A percentile compares a stretch with the other conserved stretches of the same genome.
These are phyloP conservation scores for Salix viminalis DNA, from an alignment of 345 rosid genomes.

Conservation along the genomic window DNA sequence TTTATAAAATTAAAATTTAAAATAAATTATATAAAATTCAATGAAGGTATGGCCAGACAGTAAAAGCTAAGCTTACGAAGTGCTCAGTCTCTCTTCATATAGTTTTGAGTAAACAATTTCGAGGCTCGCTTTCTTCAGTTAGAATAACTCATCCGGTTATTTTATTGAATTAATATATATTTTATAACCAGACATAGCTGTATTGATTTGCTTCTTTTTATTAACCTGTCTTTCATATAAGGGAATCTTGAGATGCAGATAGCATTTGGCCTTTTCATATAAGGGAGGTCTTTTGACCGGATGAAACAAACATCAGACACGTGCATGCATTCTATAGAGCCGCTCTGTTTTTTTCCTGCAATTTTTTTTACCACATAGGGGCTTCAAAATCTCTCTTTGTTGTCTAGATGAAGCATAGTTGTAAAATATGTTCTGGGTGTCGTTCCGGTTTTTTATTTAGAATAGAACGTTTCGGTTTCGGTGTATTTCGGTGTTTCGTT, in stretches of 20 bases:
- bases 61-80: not conserved
- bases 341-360: not conserved
- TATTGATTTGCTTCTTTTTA: conserved; percentile 11
- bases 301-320: conserved; percentile 4
- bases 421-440: too few species aligned
- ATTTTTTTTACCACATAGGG: not conserved
- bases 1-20: too few species aligned
- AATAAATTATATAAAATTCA: too few species aligned
- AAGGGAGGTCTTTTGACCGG: conserved; percentile 33
- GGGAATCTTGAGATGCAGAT: conserved; percentile 48
- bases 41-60: too few species aligned
- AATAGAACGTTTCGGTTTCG: too few species aligned
- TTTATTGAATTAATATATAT: too few species aligned
- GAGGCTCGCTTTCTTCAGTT: too few species aligned
- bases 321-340: not conserved
- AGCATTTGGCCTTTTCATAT: conserved; percentile 50
- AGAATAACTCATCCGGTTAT: too few species aligned
- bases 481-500: too few species aligned
- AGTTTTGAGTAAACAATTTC: too few species aligned
- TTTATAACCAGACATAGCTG: too few species aligned
- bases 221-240: conserved; percentile 23
- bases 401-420: conserved; percentile 15
- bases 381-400: conserved; percentile 21
- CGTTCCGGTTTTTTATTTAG: too few species aligned
- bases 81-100: not conserved